phyloP scores from a whole-genome alignment of 106 monocot genomes.

The Dendrobium catenatum region DNA sequence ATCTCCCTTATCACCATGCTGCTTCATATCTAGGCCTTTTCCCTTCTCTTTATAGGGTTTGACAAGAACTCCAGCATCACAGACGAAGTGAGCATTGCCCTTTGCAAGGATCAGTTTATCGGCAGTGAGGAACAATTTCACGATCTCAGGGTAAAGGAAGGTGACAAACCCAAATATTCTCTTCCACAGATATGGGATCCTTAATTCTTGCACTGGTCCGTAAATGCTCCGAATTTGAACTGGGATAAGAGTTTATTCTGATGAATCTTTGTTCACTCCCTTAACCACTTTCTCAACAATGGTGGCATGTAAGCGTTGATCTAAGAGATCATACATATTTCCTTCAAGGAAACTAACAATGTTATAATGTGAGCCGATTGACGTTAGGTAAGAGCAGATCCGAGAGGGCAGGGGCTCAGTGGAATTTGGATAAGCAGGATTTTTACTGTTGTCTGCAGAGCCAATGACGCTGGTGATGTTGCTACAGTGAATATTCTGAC shows the following conservation, averaged over 20 bases:
- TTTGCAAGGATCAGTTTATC: slow-evolving; percentile 16
- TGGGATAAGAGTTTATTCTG: neutral
- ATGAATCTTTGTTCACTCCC: no score
- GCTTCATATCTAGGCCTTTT: slow-evolving; percentile 10
- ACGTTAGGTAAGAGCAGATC: slow-evolving; percentile 2
- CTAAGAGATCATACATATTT: neutral
- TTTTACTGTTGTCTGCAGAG: no score
- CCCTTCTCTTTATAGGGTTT: slow-evolving; percentile 36
- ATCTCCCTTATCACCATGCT: slow-evolving; percentile 39
- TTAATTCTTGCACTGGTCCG: slow-evolving; percentile 55
- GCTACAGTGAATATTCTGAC: no score
- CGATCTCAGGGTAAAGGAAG: slow-evolving; percentile 49
- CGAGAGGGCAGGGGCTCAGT: neutral
- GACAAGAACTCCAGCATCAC: no score
- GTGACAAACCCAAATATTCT: slow-evolving; percentile 79
- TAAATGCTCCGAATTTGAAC: neutral
- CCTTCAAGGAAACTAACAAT: neutral
- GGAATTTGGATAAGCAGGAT: neutral
- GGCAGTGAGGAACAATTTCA: neutral
- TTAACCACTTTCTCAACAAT: no score
- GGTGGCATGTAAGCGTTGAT: neutral
- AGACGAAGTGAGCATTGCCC: no score
- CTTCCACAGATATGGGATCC: slow-evolving; percentile 69
- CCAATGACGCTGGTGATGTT: no score
- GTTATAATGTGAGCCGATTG: neutral